Evolutionary conservation across 2,329 filamentous ascomycete species (phyloP).

Genomic region (Fonsecaea nubica): DNA sequence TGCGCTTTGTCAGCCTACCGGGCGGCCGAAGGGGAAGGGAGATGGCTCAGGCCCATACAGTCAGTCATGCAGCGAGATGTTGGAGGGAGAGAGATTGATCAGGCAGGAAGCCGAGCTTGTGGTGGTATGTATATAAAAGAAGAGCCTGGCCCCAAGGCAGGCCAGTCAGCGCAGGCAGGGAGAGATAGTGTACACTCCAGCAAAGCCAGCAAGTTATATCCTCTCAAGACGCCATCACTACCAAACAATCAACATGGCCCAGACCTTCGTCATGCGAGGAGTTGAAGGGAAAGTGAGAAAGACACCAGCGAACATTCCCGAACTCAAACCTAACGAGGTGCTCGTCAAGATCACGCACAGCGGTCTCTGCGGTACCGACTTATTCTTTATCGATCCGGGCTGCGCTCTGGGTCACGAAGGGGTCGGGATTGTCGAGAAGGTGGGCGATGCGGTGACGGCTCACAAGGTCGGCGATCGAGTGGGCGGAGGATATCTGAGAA

Average conservation of each 20-base stretch:
- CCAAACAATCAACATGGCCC: slow-evolving; percentile 32
- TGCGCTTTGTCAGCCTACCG: slow-evolving; percentile 9
- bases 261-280: slow-evolving; percentile 23
- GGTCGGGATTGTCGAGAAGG: slow-evolving; percentile 37
- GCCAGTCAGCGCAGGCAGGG: too few species aligned
- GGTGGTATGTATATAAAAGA: background rate
- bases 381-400: slow-evolving; percentile 21
- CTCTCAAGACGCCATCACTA: too few species aligned
- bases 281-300: slow-evolving; percentile 21
- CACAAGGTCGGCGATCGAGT: slow-evolving; percentile 26
- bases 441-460: slow-evolving; percentile 25
- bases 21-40: too few species aligned
- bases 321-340: slow-evolving; percentile 30
- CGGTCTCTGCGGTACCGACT: slow-evolving; percentile 35
- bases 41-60: too few species aligned
- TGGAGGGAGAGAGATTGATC: too few species aligned
- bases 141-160: background rate
- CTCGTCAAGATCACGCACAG: slow-evolving; percentile 31
- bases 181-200: too few species aligned
- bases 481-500: slow-evolving; percentile 25
- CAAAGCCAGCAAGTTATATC: too few species aligned
- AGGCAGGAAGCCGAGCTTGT: too few species aligned
- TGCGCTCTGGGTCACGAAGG: slow-evolving; percentile 40
- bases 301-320: slow-evolving; percentile 14
- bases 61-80: too few species aligned